A percentile compares a stretch with the other conserved stretches of the same genome.
Evolutionary conservation across 1,139 yeast genomes (phyloP).

Genomic region (Yamadazyma taylorii): DNA sequence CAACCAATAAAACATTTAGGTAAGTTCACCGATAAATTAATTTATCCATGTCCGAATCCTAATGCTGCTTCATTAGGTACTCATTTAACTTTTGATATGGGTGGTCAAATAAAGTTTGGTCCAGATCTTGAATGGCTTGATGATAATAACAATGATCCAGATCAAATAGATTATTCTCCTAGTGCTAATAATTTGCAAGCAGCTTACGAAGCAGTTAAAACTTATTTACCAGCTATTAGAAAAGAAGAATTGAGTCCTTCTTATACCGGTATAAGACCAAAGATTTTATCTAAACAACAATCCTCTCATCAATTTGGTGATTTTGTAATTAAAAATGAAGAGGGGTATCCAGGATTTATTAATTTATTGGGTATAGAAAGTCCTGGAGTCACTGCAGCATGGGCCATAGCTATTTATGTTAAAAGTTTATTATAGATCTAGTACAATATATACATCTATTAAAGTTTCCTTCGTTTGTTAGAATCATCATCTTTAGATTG

Average conservation of each 20-base stretch:
- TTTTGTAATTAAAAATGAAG: slow-evolving; percentile 63
- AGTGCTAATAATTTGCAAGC: slow-evolving; percentile 45
- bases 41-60: slow-evolving; percentile 80
- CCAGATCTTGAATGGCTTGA: slow-evolving; percentile 88
- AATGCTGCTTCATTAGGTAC: slow-evolving; percentile 80
- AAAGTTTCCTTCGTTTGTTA: slow-evolving; percentile 18
- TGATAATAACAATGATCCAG: slow-evolving; percentile 26
- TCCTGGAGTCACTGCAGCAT: slow-evolving; percentile 81
- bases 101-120: slow-evolving; percentile 79
- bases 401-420: slow-evolving; percentile 82
- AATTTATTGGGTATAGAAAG: slow-evolving; percentile 84
- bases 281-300: slow-evolving; percentile 50
- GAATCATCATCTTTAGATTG: slow-evolving; percentile 14
- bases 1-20: slow-evolving; percentile 42
- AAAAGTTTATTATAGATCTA: slow-evolving; percentile 37
- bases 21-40: slow-evolving; percentile 38
- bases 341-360: slow-evolving; percentile 74
- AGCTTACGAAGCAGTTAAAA: slow-evolving; percentile 59
- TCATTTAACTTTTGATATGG: slow-evolving; percentile 80
- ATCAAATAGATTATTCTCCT: slow-evolving; percentile 49
- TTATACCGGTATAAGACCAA: slow-evolving; percentile 85
- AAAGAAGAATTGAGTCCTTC: slow-evolving; percentile 57
- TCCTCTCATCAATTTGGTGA: slow-evolving; percentile 56
- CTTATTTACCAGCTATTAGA: slow-evolving; percentile 63
- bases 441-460: slow-evolving; percentile 7